Percentiles rank a stretch among this genome's conserved stretches.
Evolutionary conservation across 106 monocot species (phyloP).

Genomic region (Ottelia alismoides): DNA sequence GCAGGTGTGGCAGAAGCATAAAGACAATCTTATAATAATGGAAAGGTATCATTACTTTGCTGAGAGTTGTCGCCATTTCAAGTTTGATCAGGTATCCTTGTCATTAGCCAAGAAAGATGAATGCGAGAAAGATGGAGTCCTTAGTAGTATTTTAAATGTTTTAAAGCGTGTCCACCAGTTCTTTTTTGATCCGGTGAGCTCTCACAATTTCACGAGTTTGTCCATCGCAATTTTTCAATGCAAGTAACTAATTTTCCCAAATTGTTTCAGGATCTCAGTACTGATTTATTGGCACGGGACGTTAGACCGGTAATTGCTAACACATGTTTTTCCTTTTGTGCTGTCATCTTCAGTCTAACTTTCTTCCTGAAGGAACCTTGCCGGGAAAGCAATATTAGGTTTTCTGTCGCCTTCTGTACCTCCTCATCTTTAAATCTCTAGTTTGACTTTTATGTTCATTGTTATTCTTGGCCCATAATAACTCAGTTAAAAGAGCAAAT

Average conservation of each 20-base stretch:
- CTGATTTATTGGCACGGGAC: conserved; percentile 41
- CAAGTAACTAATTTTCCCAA: not conserved
- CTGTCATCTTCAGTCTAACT: not conserved
- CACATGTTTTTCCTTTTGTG: not conserved
- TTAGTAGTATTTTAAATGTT: conserved; percentile 54
- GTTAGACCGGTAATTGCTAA: conserved; percentile 45
- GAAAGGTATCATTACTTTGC: conserved; percentile 96
- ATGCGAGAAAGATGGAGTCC: conserved; percentile 68
- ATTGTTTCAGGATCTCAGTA: conserved; percentile 23
- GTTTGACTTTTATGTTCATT: not conserved
- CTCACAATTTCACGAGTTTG: not conserved
- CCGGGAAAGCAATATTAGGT: not conserved
- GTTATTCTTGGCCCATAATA: no score
- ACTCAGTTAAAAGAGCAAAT: not conserved
- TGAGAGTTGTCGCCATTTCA: conserved; percentile 56
- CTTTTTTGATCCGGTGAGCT: conserved; percentile 75
- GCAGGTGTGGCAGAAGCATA: conserved; percentile 91
- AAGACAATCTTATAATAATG: conserved; percentile 81
- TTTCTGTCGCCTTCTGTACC: no score
- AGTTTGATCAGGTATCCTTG: conserved; percentile 33
- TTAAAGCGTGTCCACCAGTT: conserved; percentile 52
- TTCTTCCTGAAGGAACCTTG: not conserved
- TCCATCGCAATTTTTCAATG: not conserved
- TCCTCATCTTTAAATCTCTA: no score
- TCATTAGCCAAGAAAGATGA: conserved; percentile 66